Evolutionary conservation across 2,329 filamentous ascomycete species (phyloP).

Genomic region (Nemania sp.): DNA sequence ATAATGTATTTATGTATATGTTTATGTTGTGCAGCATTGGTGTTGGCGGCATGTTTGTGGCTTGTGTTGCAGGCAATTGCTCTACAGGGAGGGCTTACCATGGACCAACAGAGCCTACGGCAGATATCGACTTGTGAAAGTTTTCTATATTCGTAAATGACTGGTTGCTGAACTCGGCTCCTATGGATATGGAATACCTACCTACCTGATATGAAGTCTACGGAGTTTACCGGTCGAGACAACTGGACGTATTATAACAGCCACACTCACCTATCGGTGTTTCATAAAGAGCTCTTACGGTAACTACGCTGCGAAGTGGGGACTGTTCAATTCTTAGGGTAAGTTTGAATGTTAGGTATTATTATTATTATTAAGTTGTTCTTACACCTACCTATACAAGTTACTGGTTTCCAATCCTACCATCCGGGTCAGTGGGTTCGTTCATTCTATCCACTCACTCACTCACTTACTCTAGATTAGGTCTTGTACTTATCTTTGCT

Average conservation of each 20-base stretch:
- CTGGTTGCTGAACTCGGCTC: not conserved
- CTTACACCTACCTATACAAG: no score
- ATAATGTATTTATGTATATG: slow-evolving; percentile 3
- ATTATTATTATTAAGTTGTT: no score
- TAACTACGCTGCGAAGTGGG: not conserved
- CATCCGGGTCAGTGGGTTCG: no score
- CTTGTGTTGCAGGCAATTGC: not conserved
- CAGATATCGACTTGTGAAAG: not conserved
- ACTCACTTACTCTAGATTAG: no score
- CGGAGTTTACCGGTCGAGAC: no score
- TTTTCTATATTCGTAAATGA: not conserved
- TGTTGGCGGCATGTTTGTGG: not conserved
- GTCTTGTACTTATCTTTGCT: no score
- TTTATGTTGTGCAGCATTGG: not conserved
- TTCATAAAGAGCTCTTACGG: not conserved
- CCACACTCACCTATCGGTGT: not conserved
- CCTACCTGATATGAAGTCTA: no score
- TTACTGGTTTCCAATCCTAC: no score
- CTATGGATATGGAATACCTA: no score
- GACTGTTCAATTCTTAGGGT: no score
- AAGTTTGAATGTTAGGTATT: no score
- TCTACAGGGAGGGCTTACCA: not conserved
- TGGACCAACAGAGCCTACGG: not conserved
- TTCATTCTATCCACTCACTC: no score
- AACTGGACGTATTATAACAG: not conserved